Percentiles rank a stretch among this genome's conserved stretches.
phyloP scores from a whole-genome alignment of 2,329 filamentous ascomycete genomes.

The Fusarium falciforme region DNA sequence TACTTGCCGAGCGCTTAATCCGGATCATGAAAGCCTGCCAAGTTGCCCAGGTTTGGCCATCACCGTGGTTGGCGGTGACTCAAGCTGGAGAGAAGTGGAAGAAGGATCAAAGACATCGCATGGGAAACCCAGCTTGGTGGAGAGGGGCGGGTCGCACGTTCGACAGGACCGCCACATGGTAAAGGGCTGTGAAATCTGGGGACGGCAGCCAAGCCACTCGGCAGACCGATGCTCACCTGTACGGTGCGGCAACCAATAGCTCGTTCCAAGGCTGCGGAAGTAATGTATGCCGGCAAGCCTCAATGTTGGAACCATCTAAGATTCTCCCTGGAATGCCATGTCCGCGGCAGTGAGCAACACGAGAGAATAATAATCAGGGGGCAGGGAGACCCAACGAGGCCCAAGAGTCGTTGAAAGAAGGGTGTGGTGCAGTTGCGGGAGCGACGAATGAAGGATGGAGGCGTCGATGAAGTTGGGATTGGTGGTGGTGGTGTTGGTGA shows the following conservation, averaged over 20 bases:
- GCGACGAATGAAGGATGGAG: conserved; percentile 32
- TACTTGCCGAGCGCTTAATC: conserved; percentile 36
- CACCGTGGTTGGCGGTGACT: conserved; percentile 16
- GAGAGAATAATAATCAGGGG: conserved; percentile 14
- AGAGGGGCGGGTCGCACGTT: conserved; percentile 35
- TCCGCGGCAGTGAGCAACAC: conserved; percentile 37
- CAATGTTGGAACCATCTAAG: neutral
- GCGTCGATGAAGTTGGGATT: conserved; percentile 33
- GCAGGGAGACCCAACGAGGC: conserved; percentile 11
- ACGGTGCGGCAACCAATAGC: conserved; percentile 18
- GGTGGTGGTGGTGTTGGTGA: conserved; percentile 38
- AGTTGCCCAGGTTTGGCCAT: conserved; percentile 18
- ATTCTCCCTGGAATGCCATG: conserved; percentile 10
- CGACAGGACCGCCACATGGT: conserved; percentile 35
- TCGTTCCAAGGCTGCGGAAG: conserved; percentile 14
- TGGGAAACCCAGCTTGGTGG: conserved; percentile 26
- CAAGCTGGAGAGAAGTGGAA: conserved; percentile 7
- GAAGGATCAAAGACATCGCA: conserved; percentile 21
- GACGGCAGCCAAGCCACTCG: conserved; percentile 37
- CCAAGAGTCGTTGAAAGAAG: conserved; percentile 18
- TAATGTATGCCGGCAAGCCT: conserved; percentile 1
- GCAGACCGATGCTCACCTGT: conserved; percentile 9
- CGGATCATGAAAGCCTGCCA: conserved; percentile 10
- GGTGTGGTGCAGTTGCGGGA: conserved; percentile 31
- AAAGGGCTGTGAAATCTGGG: conserved; percentile 35